Base-by-base conservation (phyloP, 2,329 filamentous ascomycete genomes). In the Chaetomiaceae sp. region DNA sequence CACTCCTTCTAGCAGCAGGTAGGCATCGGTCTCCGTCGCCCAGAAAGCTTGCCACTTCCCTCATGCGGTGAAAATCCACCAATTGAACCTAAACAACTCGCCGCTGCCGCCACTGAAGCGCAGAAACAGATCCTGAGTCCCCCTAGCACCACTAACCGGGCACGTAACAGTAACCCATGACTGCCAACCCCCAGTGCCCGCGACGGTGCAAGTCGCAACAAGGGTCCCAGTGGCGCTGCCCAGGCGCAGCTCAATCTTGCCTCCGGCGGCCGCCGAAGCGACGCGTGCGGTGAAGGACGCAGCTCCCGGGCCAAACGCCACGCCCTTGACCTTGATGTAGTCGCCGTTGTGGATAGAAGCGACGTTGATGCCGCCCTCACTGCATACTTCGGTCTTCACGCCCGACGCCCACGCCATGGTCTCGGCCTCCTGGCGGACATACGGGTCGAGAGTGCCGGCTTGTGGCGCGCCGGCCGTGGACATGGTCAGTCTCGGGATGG, bases 241-340 rank as follows among this genome's bases (percentile, higher is more conserved):
- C 6, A 45, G 13, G 13, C 43, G 29, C 30, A 45, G 13, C 43
- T 45, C 43, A 16, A 45, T 45, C 18, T 34, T 25, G 6, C 43
- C 43, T 4, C 34, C 43, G 2, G 29, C 23, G 18, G 18, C 5
- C 1, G 29, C 30, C 10, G 43, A 34, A 13, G 43, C 18, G 29
- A 45, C 43, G 5, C 43, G 29, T 5, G 43, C 43, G 2, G 29
- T 25, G 14, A 45, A 45, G 2, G 43, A 23, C 5, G 5, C 18
- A 5, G 43, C 43, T 1, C 43, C 43, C 2, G 11, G 7, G 3
- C 29, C 43, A 25, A 45, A 45, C 5, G 29, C 29, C 3, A 45
- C 43, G 7, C 43, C 43, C 14, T 45, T 45, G 11, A 45, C 43
- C 29, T 45, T 45, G 29, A 45, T 25, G 20, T 45, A 45, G 16